Evolutionary conservation across 2,329 filamentous ascomycete genomes (phyloP), one percentile per base, ranked within the genome.

Genomic region (Fusarium proliferatum): DNA sequence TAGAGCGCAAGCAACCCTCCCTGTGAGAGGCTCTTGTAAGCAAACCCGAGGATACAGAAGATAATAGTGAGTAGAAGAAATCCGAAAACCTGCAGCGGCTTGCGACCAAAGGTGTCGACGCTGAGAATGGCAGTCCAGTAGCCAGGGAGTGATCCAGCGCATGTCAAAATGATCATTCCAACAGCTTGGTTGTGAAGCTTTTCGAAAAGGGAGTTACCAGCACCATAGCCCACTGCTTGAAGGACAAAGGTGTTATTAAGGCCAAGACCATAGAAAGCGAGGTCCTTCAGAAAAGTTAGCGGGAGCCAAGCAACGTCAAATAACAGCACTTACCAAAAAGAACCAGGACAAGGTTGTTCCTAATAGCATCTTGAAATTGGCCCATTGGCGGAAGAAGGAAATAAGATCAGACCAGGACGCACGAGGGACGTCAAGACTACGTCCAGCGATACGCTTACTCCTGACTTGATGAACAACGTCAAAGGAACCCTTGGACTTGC

Each of bases 271-370:
- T 93, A 93, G 77, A 88, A 92, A 7, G 90, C 90, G 60, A 88
- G 80, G 79, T 95, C 93, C 84, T 91, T 30, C 7, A 3, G 42
- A 3, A 17, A 13, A 13, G 36, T 78, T 58, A 78, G 72, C 46
- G 9, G 5, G 26, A 8, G 28, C 5, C 19, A 8, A 26, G 15
- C 21, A 1, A 12, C 3, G 5, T 12, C 36, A 3, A 10, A 30
- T 64, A 3, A 19, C 9, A 30, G 17, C 13, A 63, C 84, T 51
- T 76, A 87, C 86, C 58, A 96, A 85, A 76, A 95, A 91, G 83
- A 96, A 95, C 93, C 94, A 96, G 0, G 93, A 95, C 53, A 92
- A 84, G 2, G 93, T 93, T 19, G 93, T 96, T 39, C 93, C 93
- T 51, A 95, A 82, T 2, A 96, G 87, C 46, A 94, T 86, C 81